Evolutionary conservation across 495 filamentous ascomycete genomes (phyloP).

Genomic region (Podospora tetraspora): DNA sequence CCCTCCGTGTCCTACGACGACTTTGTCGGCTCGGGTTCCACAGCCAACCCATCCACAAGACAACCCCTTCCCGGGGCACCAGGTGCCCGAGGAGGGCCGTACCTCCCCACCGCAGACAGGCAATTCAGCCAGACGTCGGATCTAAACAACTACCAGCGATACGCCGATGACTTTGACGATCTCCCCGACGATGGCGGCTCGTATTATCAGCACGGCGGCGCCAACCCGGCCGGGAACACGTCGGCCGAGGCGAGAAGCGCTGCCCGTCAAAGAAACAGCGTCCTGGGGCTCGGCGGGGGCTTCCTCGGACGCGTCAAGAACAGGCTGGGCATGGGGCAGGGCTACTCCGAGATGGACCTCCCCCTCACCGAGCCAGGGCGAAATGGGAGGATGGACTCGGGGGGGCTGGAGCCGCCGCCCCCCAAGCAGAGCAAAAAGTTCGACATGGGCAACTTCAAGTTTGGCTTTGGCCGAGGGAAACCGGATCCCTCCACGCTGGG

Average conservation of each 20-base stretch:
- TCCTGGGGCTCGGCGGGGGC: conserved; percentile 79
- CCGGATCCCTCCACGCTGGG: conserved; percentile 85
- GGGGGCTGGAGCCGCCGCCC: conserved; percentile 28
- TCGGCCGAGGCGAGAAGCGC: conserved; percentile 46
- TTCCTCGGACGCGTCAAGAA: conserved; percentile 80
- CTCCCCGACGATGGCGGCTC: conserved; percentile 70
- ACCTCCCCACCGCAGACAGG: conserved; percentile 46
- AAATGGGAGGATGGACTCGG: conserved; percentile 26
- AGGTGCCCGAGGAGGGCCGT: conserved; percentile 47
- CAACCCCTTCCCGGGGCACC: conserved; percentile 28
- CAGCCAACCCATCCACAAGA: conserved; percentile 41
- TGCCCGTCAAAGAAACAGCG: conserved; percentile 74
- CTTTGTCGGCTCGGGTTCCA: conserved; percentile 66
- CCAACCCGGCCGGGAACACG: conserved; percentile 38
- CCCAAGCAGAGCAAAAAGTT: conserved; percentile 53
- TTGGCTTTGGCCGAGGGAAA: conserved; percentile 84
- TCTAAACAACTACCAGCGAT: conserved; percentile 79
- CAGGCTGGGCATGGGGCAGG: conserved; percentile 83
- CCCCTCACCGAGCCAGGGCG: conserved; percentile 71
- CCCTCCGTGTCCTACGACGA: conserved; percentile 92
- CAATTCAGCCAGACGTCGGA: conserved; percentile 81
- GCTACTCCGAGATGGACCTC: conserved; percentile 97
- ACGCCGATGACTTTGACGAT: conserved; percentile 78
- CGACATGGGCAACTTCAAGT: conserved; percentile 74
- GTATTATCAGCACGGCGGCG: conserved; percentile 58